phyloP scores from a whole-genome alignment of 148 eudicot genomes.

The Diospyros kaki region DNA sequence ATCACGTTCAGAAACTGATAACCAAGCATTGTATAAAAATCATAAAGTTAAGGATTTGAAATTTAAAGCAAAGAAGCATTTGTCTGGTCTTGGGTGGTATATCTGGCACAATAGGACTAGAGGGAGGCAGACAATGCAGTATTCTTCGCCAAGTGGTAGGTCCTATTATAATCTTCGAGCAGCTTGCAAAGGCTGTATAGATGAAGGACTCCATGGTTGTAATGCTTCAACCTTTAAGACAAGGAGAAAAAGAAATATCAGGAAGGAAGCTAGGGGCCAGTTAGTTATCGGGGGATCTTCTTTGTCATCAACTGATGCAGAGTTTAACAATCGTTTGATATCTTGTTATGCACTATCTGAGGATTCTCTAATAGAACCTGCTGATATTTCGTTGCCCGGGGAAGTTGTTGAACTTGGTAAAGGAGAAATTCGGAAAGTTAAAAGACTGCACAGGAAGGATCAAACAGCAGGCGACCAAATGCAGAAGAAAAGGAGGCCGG shows the following conservation, averaged over 20 bases:
- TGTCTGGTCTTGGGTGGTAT: slow-evolving; percentile 65
- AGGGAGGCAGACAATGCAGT: slow-evolving; percentile 30
- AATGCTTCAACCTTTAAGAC: slow-evolving; percentile 15
- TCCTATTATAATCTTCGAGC: slow-evolving; percentile 34
- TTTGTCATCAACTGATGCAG: background rate
- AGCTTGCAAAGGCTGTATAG: slow-evolving; percentile 43
- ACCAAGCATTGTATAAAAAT: background rate
- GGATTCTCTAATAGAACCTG: background rate
- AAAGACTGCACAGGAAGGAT: slow-evolving; percentile 20
- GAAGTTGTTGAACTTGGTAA: slow-evolving; percentile 5
- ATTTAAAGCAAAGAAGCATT: slow-evolving; percentile 50
- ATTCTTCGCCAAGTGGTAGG: slow-evolving; percentile 43
- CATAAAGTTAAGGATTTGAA: slow-evolving; percentile 1
- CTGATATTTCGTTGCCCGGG: slow-evolving; percentile 12
- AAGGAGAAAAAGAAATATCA: slow-evolving; percentile 7
- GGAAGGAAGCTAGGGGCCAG: slow-evolving; percentile 15
- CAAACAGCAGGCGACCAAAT: slow-evolving; percentile 6
- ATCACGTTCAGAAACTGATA: background rate
- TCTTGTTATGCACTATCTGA: background rate
- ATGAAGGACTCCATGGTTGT: slow-evolving; percentile 20
- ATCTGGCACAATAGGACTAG: slow-evolving; percentile 12
- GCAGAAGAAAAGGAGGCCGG: slow-evolving; percentile 28
- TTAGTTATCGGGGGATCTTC: slow-evolving; percentile 13
- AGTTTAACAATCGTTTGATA: background rate
- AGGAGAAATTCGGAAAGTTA: slow-evolving; percentile 4